A percentile compares a stretch with the other conserved stretches of the same genome.
Conservation (phyloP, 805 yeast species). For the Candida krabiensis region DNA sequence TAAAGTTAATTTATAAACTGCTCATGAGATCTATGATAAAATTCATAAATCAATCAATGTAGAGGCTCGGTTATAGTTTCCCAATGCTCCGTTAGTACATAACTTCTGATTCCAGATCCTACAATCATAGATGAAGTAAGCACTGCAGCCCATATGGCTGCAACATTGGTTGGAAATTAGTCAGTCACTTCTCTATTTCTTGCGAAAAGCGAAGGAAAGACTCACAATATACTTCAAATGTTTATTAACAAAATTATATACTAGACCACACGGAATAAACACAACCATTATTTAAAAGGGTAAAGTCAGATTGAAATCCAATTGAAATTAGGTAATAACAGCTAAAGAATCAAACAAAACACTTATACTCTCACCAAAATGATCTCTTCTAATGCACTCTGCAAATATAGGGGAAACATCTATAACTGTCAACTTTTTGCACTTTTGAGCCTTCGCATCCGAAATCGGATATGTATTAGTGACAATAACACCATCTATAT, state of each 20-base stretch:
- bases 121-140: conserved; percentile 28
- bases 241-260: too few relatives aligned
- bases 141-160: conserved; percentile 56
- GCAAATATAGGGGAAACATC: conserved; percentile 96
- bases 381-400: conserved; percentile 98
- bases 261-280: too few relatives aligned
- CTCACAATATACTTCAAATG: too few relatives aligned
- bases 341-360: conserved; percentile 88
- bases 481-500: conserved; percentile 88
- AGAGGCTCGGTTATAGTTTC: conserved; percentile 33
- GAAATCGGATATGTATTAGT: conserved; percentile 95
- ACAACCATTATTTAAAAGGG: too few relatives aligned
- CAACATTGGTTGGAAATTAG: conserved; percentile 54
- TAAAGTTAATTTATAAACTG: conserved; percentile 6
- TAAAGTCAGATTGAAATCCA: background rate
- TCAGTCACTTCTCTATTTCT: background rate
- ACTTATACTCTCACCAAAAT: conserved; percentile 95
- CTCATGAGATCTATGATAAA: too few relatives aligned
- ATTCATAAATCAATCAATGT: too few relatives aligned
- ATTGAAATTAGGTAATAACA: conserved; percentile 33
- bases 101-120: conserved; percentile 21
- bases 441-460: conserved; percentile 52
- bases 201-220: background rate
- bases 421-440: conserved; percentile 76
- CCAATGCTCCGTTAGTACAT: conserved; percentile 65